Evolutionary conservation across 1,284 basidiomycete genomes (phyloP).

Genomic region (Xerocomus amazonicus): DNA sequence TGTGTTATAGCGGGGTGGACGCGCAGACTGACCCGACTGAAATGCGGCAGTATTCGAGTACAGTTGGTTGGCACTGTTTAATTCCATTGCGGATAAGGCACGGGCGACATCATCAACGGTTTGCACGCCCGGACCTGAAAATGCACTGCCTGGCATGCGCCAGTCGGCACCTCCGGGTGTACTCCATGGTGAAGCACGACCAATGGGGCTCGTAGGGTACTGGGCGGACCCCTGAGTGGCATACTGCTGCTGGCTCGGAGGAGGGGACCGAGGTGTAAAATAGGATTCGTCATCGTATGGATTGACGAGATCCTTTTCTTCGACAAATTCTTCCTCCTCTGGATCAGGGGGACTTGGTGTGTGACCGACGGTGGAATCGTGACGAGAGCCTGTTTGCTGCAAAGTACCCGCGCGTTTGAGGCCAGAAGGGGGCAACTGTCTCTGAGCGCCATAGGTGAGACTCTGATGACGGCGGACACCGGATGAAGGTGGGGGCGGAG

Average conservation of each 20-base stretch:
- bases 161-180: conserved; percentile 54
- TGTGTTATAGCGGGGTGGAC: conserved; percentile 67
- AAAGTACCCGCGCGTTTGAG: conserved; percentile 75
- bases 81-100: conserved; percentile 64
- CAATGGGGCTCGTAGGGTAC: conserved; percentile 59
- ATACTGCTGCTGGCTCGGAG: conserved; percentile 31
- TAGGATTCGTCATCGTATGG: conserved; percentile 60
- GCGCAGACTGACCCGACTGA: conserved; percentile 48
- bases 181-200: conserved; percentile 64
- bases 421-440: conserved; percentile 43
- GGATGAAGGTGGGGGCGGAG: conserved; percentile 64
- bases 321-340: conserved; percentile 54
- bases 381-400: conserved; percentile 44
- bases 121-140: conserved; percentile 22
- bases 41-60: conserved; percentile 31
- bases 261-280: conserved; percentile 32
- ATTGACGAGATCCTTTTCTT: conserved; percentile 48
- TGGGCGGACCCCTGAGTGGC: conserved; percentile 34
- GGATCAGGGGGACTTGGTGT: conserved; percentile 45
- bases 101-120: conserved; percentile 73
- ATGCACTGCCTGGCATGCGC: conserved; percentile 45
- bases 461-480: conserved; percentile 75
- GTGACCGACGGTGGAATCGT: conserved; percentile 36
- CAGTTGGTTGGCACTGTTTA: conserved; percentile 38
- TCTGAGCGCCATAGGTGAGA: conserved; percentile 63